Base-by-base conservation (phyloP, 2,329 filamentous ascomycete species). In the Diaporthe ampelina region DNA sequence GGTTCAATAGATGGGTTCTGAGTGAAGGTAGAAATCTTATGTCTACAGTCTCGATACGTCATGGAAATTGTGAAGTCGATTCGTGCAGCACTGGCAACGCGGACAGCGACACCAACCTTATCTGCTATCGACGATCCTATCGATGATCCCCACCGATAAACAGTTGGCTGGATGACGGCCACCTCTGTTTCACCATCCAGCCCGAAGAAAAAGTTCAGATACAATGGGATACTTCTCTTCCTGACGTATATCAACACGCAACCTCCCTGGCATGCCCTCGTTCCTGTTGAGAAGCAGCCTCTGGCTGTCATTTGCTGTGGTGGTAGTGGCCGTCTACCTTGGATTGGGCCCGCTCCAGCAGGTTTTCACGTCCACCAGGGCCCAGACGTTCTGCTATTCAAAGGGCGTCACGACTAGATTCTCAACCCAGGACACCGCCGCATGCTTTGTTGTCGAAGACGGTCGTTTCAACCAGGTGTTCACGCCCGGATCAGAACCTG, bases 381-480 rank as follows among this genome's bases (percentile, higher is more conserved):
- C 17, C 48, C 54, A 81, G 72, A 84, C 82, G 1, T 80, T 85
- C 76, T 88, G 86, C 78, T 87, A 87, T 75, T 80, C 82, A 35
- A 83, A 82, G 4, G 82, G 79, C 61, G 45, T 89, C 63, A 84
- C 79, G 32, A 88, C 87, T 0, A 83, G 87, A 29, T 81, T 83
- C 32, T 75, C 80, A 2, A 77, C 79, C 0, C 76, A 82, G 10
- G 82, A 86, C 0, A 76, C 80, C 2, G 85, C 86, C 2, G 83
- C 86, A 65, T 93, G 91, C 82, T 92, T 93, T 80, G 86, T 86
- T 7, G 87, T 92, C 2, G 79, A 80, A 1, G 81, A 86, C 54
- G 90, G 90, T 0, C 81, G 83, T 17, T 91, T 92, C 77, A 82
- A 82, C 0, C 81, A 84, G 7, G 86, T 92, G 0, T 87, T 88